Conservation (phyloP, 305 asterid species). For the Fraxinus xanthoxyloides region DNA sequence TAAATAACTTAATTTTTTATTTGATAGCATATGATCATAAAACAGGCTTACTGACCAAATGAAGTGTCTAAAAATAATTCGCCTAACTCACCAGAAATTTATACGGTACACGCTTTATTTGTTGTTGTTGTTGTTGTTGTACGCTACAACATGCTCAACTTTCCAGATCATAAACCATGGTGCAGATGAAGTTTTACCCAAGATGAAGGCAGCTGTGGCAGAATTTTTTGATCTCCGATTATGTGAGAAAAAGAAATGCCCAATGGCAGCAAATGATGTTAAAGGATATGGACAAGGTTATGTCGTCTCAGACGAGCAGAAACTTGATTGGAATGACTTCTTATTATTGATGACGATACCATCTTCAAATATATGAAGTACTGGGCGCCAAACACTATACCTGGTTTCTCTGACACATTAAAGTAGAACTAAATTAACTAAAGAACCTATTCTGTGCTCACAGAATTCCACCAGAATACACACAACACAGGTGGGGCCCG, state of each 20-base stretch:
- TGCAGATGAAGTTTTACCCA: slow-evolving; percentile 24
- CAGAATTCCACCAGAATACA: too few relatives aligned
- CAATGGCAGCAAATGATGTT: slow-evolving; percentile 40
- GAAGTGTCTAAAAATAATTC: not conserved
- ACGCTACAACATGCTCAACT: not conserved
- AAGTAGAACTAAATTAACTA: too few relatives aligned
- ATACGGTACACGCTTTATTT: not conserved
- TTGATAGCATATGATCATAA: not conserved
- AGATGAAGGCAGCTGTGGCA: slow-evolving; percentile 30
- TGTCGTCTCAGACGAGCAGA: slow-evolving; percentile 39
- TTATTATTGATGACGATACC: too few relatives aligned
- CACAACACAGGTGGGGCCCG: too few relatives aligned
- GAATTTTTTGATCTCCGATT: slow-evolving; percentile 45
- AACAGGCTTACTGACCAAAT: not conserved
- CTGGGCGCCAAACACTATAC: too few relatives aligned
- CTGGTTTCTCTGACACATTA: too few relatives aligned
- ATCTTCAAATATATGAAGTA: too few relatives aligned
- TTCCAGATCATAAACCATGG: slow-evolving; percentile 48
- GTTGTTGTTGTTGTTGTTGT: not conserved
- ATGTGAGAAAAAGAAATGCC: slow-evolving; percentile 40
- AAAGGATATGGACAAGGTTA: slow-evolving; percentile 52
- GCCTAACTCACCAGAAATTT: not conserved
- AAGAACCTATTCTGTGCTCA: too few relatives aligned
- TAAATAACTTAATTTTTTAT: not conserved
- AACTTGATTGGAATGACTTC: too few relatives aligned